These are phyloP conservation scores for Aspergillus neotritici DNA, from an alignment of 2,329 filamentous ascomycete genomes.

Conservation along the genomic window DNA sequence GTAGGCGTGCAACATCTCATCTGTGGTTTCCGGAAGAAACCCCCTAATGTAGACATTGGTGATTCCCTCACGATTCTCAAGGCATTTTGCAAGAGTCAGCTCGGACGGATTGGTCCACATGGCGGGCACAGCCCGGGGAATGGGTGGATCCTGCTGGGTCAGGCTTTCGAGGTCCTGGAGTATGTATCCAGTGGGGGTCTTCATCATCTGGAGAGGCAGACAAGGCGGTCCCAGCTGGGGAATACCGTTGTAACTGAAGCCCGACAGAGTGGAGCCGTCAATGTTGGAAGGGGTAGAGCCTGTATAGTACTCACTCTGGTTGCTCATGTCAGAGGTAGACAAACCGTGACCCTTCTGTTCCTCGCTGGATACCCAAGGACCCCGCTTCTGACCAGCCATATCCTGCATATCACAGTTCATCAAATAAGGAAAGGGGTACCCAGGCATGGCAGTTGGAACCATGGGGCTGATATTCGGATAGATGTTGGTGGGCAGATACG, in stretches of 20 bases:
- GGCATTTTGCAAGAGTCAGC: conserved; percentile 85
- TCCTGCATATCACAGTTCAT: conserved; percentile 33
- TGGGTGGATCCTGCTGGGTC: conserved; percentile 68
- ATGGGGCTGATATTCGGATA: conserved; percentile 34
- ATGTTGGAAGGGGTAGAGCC: conserved; percentile 49
- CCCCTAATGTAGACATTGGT: conserved; percentile 98
- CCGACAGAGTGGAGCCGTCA: conserved; percentile 52
- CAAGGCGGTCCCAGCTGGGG: conserved; percentile 47
- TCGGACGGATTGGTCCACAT: conserved; percentile 75
- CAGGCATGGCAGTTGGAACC: conserved; percentile 25
- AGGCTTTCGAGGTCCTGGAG: conserved; percentile 56
- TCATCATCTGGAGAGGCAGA: conserved; percentile 43
- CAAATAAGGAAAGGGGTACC: conserved; percentile 35
- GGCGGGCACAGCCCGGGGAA: conserved; percentile 85
- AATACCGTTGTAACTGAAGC: conserved; percentile 55
- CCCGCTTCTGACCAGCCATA: conserved; percentile 32
- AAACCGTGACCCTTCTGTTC: conserved; percentile 50
- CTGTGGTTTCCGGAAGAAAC: conserved; percentile 88
- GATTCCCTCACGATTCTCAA: conserved; percentile 91
- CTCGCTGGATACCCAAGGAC: conserved; percentile 39
- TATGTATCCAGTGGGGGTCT: conserved; percentile 41
- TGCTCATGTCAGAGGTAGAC: conserved; percentile 56
- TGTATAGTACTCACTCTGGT: conserved; percentile 56
- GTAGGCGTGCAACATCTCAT: conserved; percentile 78
- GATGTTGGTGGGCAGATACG: conserved; percentile 34